Evolutionary conservation across 2,329 filamentous ascomycete genomes (phyloP).

Genomic region (Diaporthe citrichinensis): DNA sequence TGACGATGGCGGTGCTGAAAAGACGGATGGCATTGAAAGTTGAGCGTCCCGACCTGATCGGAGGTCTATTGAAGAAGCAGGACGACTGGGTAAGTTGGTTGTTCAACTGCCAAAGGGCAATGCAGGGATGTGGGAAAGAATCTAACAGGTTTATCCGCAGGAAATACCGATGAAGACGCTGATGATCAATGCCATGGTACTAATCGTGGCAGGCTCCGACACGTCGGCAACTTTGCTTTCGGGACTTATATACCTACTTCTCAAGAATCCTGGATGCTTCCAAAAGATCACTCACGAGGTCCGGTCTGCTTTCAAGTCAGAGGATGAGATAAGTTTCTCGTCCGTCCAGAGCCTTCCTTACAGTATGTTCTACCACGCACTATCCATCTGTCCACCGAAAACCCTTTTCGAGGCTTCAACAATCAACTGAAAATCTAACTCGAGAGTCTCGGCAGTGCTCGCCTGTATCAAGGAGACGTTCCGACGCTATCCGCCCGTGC

Average conservation of each 20-base stretch:
- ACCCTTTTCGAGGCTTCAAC: no score
- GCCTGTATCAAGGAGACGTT: conserved; percentile 54
- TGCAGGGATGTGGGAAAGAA: no score
- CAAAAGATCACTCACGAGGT: conserved; percentile 55
- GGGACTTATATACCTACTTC: conserved; percentile 49
- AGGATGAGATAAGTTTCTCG: conserved; percentile 54
- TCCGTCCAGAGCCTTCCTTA: conserved; percentile 52
- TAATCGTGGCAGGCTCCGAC: conserved; percentile 52
- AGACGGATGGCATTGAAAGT: conserved; percentile 42
- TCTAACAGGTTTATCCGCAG: neutral
- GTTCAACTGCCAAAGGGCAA: neutral
- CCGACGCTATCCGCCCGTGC: conserved; percentile 52
- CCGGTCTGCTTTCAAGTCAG: conserved; percentile 50
- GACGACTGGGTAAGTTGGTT: conserved; percentile 39
- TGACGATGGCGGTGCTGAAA: conserved; percentile 32
- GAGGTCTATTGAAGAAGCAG: conserved; percentile 45
- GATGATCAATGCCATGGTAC: conserved; percentile 34
- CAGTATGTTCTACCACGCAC: conserved; percentile 51
- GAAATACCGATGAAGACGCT: conserved; percentile 42
- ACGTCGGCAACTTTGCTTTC: conserved; percentile 52
- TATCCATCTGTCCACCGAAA: no score
- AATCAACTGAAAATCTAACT: neutral
- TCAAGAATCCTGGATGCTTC: conserved; percentile 49
- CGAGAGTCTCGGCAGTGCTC: conserved; percentile 43
- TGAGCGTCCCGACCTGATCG: conserved; percentile 47